Percentiles rank a stretch among this genome's conserved stretches.
Evolutionary conservation across 306 rosid genomes (phyloP).

Genomic region (Hippophae rhamnoides): DNA sequence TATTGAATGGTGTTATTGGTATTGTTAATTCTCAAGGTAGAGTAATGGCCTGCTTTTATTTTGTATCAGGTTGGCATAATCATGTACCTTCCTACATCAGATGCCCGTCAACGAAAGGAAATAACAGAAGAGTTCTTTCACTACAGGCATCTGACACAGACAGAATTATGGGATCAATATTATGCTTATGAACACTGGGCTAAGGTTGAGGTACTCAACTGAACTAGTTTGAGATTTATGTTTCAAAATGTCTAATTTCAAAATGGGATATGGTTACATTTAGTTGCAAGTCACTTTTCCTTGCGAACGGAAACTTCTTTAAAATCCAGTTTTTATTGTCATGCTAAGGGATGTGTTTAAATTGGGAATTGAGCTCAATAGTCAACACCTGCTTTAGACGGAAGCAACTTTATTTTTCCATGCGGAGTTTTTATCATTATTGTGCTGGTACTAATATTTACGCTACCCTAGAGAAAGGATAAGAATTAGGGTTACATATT

Average conservation of each 20-base stretch:
- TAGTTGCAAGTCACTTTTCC: background rate
- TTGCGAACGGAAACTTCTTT: background rate
- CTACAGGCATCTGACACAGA: constrained; percentile 57
- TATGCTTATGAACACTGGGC: constrained; percentile 96
- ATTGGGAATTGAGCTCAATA: no score
- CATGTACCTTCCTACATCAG: constrained; percentile 92
- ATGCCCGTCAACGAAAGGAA: constrained; percentile 80
- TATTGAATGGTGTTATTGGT: no score
- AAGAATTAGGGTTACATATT: background rate
- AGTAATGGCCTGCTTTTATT: constrained; percentile 4
- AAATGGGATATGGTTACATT: no score
- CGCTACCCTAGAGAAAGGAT: no score
- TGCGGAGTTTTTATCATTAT: no score
- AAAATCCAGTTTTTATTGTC: no score
- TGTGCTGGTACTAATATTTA: no score
- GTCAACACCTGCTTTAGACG: no score
- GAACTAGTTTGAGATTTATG: background rate
- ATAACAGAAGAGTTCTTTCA: constrained; percentile 93
- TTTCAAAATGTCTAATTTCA: no score
- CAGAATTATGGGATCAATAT: constrained; percentile 62
- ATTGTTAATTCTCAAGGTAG: no score
- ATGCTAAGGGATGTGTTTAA: no score
- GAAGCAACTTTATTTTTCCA: no score
- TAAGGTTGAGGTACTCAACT: constrained; percentile 66
- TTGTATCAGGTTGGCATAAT: constrained; percentile 84